phyloP scores from a whole-genome alignment of 805 yeast genomes.

The Cyberlindnera xylosilytica region DNA sequence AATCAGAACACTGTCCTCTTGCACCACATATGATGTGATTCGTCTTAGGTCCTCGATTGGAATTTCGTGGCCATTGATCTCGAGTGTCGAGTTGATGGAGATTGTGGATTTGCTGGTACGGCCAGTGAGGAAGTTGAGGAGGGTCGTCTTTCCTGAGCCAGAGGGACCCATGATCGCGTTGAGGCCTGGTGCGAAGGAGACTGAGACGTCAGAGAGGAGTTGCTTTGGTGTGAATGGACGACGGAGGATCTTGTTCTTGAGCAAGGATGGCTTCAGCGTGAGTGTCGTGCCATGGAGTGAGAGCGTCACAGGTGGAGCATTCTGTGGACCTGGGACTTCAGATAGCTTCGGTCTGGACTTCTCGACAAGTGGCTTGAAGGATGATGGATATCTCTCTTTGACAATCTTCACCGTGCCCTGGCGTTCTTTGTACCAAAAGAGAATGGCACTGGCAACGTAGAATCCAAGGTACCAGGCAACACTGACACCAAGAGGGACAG shows the following conservation, averaged over 20 bases:
- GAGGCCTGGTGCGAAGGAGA: constrained; percentile 69
- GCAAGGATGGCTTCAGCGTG: constrained; percentile 11
- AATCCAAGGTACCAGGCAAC: constrained; percentile 59
- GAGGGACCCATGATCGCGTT: constrained; percentile 82
- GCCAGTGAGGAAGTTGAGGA: constrained; percentile 61
- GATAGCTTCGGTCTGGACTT: too few relatives aligned
- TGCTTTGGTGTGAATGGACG: constrained; percentile 12
- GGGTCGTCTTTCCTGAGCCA: constrained; percentile 73
- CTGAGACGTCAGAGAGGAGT: constrained; percentile 38
- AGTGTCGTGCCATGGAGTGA: constrained; percentile 12
- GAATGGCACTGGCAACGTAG: constrained; percentile 44
- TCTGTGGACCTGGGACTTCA: too few relatives aligned
- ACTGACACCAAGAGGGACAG: constrained; percentile 58
- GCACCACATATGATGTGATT: constrained; percentile 71
- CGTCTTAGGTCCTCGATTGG: constrained; percentile 32
- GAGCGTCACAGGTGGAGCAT: not conserved
- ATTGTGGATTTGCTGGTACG: constrained; percentile 44
- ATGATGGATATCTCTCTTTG: constrained; percentile 12
- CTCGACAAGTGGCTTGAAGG: not conserved
- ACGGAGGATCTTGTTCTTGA: constrained; percentile 4
- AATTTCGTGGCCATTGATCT: constrained; percentile 44
- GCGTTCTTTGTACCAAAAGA: constrained; percentile 42
- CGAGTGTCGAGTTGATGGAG: constrained; percentile 19
- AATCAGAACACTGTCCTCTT: constrained; percentile 71
- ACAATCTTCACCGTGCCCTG: constrained; percentile 18